These are phyloP conservation scores for Candida peoriensis DNA, from an alignment of 805 yeast species.

Conservation along the genomic window DNA sequence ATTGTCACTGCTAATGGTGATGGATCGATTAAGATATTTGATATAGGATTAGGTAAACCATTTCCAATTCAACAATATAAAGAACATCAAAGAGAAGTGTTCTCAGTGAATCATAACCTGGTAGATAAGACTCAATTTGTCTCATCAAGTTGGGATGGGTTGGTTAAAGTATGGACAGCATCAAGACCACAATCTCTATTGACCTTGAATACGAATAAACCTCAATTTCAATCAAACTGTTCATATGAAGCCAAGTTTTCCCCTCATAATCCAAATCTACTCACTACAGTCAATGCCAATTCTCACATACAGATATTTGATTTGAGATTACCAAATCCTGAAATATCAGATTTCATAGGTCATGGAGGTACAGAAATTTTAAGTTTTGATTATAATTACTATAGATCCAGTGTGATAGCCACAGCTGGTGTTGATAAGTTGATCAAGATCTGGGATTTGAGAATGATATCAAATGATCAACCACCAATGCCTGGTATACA, in stretches of 20 bases:
- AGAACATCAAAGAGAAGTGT: conserved; percentile 77
- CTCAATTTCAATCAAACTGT: conserved; percentile 41
- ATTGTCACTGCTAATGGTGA: conserved; percentile 82
- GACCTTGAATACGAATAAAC: conserved; percentile 41
- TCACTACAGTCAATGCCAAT: conserved; percentile 69
- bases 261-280: conserved; percentile 72
- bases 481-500: conserved; percentile 28
- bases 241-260: conserved; percentile 78
- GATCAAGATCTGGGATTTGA: conserved; percentile 81
- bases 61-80: conserved; percentile 71
- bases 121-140: conserved; percentile 64
- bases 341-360: conserved; percentile 53
- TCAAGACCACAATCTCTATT: conserved; percentile 47
- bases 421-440: conserved; percentile 90
- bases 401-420: conserved; percentile 72
- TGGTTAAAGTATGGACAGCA: conserved; percentile 76
- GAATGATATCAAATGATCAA: conserved; percentile 48
- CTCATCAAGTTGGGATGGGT: conserved; percentile 90
- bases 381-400: conserved; percentile 87
- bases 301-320: conserved; percentile 83
- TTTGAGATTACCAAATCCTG: conserved; percentile 59
- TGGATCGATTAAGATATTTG: conserved; percentile 81
- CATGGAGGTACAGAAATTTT: conserved; percentile 81
- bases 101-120: conserved; percentile 68
- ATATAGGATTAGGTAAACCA: conserved; percentile 49